A percentile compares a stretch with the other conserved stretches of the same genome.
Evolutionary conservation across 495 filamentous ascomycete species (phyloP).

Genomic region (Aspergillus egyptiacus): DNA sequence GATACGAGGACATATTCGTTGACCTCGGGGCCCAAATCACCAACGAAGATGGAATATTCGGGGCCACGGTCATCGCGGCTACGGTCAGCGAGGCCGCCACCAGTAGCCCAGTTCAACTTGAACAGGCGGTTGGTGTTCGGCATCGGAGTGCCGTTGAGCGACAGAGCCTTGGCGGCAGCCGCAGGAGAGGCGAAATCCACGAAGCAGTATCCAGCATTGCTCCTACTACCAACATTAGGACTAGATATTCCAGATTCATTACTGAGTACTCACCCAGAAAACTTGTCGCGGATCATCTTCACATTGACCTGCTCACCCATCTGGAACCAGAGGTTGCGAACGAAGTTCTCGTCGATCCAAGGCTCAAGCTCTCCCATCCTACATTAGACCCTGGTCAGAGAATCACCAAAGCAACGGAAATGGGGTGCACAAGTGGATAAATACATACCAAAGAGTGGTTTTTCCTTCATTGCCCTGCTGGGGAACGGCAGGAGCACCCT

Average conservation of each 20-base stretch:
- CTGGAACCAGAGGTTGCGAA: constrained; percentile 86
- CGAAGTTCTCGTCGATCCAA: constrained; percentile 99
- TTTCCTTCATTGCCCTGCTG: constrained; percentile 60
- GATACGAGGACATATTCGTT: constrained; percentile 98
- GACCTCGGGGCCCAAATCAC: constrained; percentile 95
- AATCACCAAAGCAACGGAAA: neutral
- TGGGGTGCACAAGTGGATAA: neutral
- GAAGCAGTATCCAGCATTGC: constrained; percentile 98
- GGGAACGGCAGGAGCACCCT: constrained; percentile 46
- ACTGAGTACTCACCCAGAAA: constrained; percentile 77
- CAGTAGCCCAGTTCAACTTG: constrained; percentile 99
- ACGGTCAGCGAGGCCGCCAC: constrained; percentile 89
- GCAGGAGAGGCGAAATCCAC: constrained; percentile 83
- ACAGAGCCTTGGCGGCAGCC: constrained; percentile 84
- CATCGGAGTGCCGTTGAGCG: constrained; percentile 82
- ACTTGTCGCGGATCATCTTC: constrained; percentile 99
- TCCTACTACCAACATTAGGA: constrained; percentile 55
- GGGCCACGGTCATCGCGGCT: constrained; percentile 93
- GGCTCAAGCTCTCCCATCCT: constrained; percentile 99
- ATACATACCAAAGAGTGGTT: constrained; percentile 73
- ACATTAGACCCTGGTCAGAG: constrained; percentile 1
- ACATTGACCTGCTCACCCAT: constrained; percentile 94
- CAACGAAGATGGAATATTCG: constrained; percentile 95
- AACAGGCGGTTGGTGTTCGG: constrained; percentile 93
- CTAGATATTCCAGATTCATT: constrained; percentile 9